These are phyloP conservation scores for Westerdykella sp. DNA, from an alignment of 2,329 filamentous ascomycete species.

Conservation along the genomic window DNA sequence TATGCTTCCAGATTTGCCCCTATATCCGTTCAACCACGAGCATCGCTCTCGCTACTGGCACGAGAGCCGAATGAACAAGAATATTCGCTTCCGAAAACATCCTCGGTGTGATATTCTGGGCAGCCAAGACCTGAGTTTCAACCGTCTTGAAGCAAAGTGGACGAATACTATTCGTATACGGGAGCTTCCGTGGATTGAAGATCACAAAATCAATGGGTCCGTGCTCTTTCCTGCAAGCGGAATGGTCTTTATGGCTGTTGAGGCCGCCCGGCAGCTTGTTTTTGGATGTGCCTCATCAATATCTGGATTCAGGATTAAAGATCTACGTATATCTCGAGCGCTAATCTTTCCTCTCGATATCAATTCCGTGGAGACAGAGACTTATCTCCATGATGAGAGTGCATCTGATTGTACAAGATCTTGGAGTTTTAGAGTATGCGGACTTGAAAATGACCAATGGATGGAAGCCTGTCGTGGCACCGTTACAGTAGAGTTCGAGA, in stretches of 20 bases:
- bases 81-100: conserved; percentile 5
- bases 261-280: conserved; percentile 2
- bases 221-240: conserved; percentile 7
- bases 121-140: conserved; percentile 12
- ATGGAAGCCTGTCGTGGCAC: background rate
- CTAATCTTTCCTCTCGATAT: background rate
- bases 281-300: background rate
- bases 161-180: conserved; percentile 13
- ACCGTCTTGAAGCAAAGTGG: conserved; percentile 8
- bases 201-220: conserved; percentile 19
- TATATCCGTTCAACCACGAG: conserved; percentile 26
- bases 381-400: background rate
- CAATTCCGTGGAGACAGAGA: background rate
- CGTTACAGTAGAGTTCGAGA: background rate
- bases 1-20: conserved; percentile 16
- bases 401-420: background rate
- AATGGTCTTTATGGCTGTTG: conserved; percentile 4
- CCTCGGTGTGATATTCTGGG: no score
- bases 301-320: background rate
- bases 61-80: conserved; percentile 5
- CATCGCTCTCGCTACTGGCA: conserved; percentile 16
- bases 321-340: background rate
- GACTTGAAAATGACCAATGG: background rate
- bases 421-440: background rate
- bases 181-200: conserved; percentile 22